phyloP scores from a whole-genome alignment of 176 grass and related monocot species.

The Triticum dicoccoides region DNA sequence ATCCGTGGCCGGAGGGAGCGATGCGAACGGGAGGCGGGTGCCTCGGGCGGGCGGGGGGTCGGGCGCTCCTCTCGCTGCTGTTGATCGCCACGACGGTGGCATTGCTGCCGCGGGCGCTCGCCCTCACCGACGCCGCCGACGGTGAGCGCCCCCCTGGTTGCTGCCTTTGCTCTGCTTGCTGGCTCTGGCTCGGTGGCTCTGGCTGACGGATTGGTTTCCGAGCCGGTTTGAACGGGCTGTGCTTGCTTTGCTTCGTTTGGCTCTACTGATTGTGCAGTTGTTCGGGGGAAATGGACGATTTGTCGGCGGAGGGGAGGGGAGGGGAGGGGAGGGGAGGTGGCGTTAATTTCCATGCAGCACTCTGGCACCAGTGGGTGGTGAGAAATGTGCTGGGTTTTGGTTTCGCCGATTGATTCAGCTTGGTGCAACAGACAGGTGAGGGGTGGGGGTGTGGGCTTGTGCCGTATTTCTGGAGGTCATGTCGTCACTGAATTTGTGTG shows the following conservation, averaged over 20 bases:
- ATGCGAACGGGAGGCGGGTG: conserved; percentile 11
- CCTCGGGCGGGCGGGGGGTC: background rate
- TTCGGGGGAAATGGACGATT: background rate
- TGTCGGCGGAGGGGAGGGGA: background rate
- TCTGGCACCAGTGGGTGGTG: background rate
- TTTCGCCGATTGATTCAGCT: background rate
- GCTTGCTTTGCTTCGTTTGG: background rate
- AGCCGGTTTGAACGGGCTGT: background rate
- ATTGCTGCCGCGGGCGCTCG: conserved; percentile 32
- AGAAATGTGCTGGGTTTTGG: conserved; percentile 1
- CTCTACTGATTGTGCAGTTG: background rate
- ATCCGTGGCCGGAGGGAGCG: background rate
- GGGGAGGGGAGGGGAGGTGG: background rate
- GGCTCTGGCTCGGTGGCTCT: background rate
- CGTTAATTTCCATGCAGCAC: background rate
- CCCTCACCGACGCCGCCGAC: conserved; percentile 40
- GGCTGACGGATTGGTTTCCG: background rate
- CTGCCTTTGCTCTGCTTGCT: background rate
- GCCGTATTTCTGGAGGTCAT: conserved; percentile 5
- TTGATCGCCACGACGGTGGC: conserved; percentile 27
- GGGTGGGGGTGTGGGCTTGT: background rate
- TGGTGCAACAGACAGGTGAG: background rate
- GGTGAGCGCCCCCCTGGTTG: background rate
- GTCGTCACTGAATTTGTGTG: conserved; percentile 11
- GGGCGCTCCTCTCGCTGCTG: background rate